Evolutionary conservation across 2,329 filamentous ascomycete genomes (phyloP), one percentile per base, ranked within the genome.

Genomic region (Trichothecium sympodiale): DNA sequence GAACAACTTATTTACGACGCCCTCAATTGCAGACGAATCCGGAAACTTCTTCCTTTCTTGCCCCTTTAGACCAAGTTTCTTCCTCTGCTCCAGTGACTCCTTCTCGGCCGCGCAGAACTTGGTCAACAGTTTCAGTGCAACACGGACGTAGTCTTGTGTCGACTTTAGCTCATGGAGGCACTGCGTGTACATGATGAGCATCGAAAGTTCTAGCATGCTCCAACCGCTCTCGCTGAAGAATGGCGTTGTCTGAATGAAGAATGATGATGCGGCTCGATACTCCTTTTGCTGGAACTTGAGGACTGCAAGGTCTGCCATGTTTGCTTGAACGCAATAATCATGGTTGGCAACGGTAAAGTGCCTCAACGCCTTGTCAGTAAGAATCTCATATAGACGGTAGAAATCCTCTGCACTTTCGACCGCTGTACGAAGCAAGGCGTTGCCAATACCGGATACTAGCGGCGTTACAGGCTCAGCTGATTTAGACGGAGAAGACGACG

Each of bases 281-380:
- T 96, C 83, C 16, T 74, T 71, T 3, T 83, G 65, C 40, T 83
- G 74, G 46, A 80, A 91, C 49, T 89, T 88, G 34, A 95, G 64
- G 5, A 91, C 72, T 2, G 87, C 91, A 31, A 96, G 69, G 55
- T 98, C 91, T 8, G 85, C 82, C 55, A 88, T 75, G 41, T 80
- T 78, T 15, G 78, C 72, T 46, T 93, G 79, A 1, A 83, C 79
- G 7, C 85, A 83, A 46, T 93, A 81, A 1, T 68, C 69, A 43
- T 89, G 82, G 37, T 79, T 82, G 4, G 88, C 86, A 4, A 86
- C 75, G 12, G 78, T 78, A 53, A 84, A 93, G 51, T 94, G 83
- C 2, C 83, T 81, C 38, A 93, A 73, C 3, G 88, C 80, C 42
- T 83, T 80, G 46, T 91, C 82, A 7, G 85, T 94, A n/a, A 95